Percentiles rank a stretch among this genome's conserved stretches.
These are phyloP conservation scores for Aspergillus texensis DNA, from an alignment of 2,329 filamentous ascomycete genomes.

Conservation along the genomic window DNA sequence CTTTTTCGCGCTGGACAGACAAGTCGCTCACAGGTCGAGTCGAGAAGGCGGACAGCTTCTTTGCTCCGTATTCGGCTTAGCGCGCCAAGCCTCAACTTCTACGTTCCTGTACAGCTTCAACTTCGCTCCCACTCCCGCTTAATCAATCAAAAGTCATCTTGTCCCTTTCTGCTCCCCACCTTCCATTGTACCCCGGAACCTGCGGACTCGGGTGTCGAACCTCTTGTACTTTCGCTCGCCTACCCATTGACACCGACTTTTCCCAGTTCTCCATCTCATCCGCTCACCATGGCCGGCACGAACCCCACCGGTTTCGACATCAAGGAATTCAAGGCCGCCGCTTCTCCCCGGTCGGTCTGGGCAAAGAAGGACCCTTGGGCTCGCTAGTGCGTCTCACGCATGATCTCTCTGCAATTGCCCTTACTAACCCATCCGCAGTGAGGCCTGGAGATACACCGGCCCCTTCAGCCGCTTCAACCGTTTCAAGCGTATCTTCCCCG, in stretches of 20 bases:
- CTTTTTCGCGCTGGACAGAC: slow-evolving; percentile 26
- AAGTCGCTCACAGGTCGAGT: slow-evolving; percentile 7
- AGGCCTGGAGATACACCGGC: slow-evolving; percentile 92
- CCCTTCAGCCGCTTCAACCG: slow-evolving; percentile 87
- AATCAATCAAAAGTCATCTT: not conserved
- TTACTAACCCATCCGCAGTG: slow-evolving; percentile 57
- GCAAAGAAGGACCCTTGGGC: slow-evolving; percentile 63
- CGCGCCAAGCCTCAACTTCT: slow-evolving; percentile 30
- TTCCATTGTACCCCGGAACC: slow-evolving; percentile 18
- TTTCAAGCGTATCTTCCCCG: slow-evolving; percentile 83
- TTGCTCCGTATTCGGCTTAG: slow-evolving; percentile 33
- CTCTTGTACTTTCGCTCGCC: slow-evolving; percentile 15
- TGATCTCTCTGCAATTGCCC: not conserved
- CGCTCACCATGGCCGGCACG: slow-evolving; percentile 53
- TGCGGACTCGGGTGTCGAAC: slow-evolving; percentile 14
- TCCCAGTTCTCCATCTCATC: slow-evolving; percentile 20
- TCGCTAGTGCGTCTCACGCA: slow-evolving; percentile 54
- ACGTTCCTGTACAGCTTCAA: slow-evolving; percentile 25
- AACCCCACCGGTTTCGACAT: slow-evolving; percentile 92
- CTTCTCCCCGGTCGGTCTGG: slow-evolving; percentile 58
- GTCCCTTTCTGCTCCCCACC: not conserved
- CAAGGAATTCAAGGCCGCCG: slow-evolving; percentile 73
- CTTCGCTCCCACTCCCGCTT: slow-evolving; percentile 18
- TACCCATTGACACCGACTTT: slow-evolving; percentile 1
- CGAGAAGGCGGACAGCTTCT: slow-evolving; percentile 28